These are phyloP conservation scores for Psilocybe mexicana DNA, from an alignment of 1,284 basidiomycete genomes.

Conservation along the genomic window DNA sequence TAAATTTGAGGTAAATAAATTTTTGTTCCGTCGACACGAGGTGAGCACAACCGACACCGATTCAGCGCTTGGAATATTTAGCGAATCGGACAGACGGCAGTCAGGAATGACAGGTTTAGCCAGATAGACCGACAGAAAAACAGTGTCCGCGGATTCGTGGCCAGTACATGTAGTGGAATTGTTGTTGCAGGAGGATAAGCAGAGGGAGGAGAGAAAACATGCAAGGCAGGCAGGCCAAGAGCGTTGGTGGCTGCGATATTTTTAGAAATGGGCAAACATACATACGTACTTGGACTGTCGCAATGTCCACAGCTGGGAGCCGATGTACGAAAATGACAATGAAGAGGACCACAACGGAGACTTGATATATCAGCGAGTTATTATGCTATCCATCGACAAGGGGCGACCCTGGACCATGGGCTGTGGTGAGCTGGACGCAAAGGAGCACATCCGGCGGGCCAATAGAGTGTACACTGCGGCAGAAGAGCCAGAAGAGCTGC, in stretches of 20 bases:
- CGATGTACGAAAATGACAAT: neutral
- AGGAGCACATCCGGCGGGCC: neutral
- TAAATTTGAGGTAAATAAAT: neutral
- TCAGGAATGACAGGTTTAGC: neutral
- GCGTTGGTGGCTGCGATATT: neutral
- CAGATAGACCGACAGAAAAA: neutral
- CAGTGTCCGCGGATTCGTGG: neutral
- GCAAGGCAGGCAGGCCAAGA: neutral
- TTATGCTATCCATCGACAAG: neutral
- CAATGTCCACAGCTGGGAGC: neutral
- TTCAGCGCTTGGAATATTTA: neutral
- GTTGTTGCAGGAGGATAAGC: no score
- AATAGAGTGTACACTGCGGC: neutral
- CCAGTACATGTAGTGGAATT: neutral
- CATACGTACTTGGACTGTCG: neutral
- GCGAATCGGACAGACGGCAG: neutral
- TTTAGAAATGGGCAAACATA: neutral
- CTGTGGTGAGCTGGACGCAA: neutral
- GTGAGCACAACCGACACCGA: neutral
- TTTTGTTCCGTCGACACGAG: neutral
- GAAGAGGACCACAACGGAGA: neutral
- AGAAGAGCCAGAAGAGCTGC: neutral
- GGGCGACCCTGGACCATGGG: neutral
- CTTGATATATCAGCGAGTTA: neutral
- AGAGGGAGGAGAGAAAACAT: neutral